A percentile compares a stretch with the other conserved stretches of the same genome.
These are phyloP conservation scores for Alternaria sp. DNA, from an alignment of 2,329 filamentous ascomycete genomes.

Conservation along the genomic window DNA sequence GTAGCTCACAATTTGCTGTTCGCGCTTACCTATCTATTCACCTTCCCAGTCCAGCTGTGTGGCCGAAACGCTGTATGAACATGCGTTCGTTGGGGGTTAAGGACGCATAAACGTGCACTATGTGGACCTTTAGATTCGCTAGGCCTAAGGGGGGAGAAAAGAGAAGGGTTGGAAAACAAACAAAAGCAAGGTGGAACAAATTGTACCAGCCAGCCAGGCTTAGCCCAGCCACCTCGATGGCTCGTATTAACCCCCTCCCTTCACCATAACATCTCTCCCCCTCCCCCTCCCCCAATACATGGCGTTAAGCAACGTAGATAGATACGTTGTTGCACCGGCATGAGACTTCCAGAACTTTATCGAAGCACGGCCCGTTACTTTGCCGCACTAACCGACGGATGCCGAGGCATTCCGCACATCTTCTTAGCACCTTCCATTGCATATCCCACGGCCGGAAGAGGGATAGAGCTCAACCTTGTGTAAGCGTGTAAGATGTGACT, in stretches of 20 bases:
- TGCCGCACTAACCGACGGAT: conserved; percentile 21
- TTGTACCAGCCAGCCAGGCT: background rate
- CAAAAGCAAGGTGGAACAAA: background rate
- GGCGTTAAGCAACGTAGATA: background rate
- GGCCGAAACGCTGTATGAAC: conserved; percentile 4
- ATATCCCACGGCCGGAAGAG: conserved; percentile 29
- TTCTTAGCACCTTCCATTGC: conserved; percentile 32
- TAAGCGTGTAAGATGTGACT: background rate
- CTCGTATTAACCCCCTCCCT: background rate
- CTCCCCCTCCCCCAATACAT: background rate
- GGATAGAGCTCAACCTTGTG: background rate
- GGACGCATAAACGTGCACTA: background rate
- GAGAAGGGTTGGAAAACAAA: background rate
- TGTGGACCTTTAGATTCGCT: conserved; percentile 1
- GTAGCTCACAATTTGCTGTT: conserved; percentile 3
- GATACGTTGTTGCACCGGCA: background rate
- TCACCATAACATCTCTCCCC: background rate
- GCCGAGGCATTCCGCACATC: conserved; percentile 30
- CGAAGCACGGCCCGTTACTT: conserved; percentile 6
- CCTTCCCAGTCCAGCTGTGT: conserved; percentile 21
- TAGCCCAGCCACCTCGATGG: background rate
- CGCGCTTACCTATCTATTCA: conserved; percentile 19
- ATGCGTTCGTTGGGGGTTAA: conserved; percentile 1
- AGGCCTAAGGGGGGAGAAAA: background rate
- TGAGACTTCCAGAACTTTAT: conserved; percentile 1